phyloP scores from a whole-genome alignment of 2,329 filamentous ascomycete species.

The Onygenales sp. region DNA sequence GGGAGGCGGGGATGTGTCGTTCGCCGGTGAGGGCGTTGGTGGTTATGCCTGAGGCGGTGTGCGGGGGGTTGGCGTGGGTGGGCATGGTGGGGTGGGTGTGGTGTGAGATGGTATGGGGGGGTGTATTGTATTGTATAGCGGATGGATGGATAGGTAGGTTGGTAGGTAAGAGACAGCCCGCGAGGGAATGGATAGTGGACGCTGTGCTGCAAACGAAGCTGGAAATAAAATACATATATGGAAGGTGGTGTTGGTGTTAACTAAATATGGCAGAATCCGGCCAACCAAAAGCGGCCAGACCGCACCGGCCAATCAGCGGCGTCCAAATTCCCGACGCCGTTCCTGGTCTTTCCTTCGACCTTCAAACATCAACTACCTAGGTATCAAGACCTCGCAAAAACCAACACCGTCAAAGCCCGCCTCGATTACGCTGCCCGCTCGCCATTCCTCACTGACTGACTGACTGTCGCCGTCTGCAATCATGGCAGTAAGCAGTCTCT shows the following conservation, averaged over 20 bases:
- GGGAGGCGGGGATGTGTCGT: conserved; percentile 80
- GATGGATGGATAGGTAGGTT: too few relatives aligned
- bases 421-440: neutral
- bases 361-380: neutral
- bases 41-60: conserved; percentile 56
- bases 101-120: too few relatives aligned
- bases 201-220: neutral
- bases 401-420: conserved; percentile 21
- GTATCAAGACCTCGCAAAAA: too few relatives aligned
- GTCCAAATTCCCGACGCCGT: conserved; percentile 8
- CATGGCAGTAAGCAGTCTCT: too few relatives aligned
- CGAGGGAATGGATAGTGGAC: neutral
- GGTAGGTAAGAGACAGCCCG: too few relatives aligned
- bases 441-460: too few relatives aligned
- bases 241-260: too few relatives aligned
- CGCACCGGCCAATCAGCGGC: conserved; percentile 8
- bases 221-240: neutral
- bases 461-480: too few relatives aligned
- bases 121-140: too few relatives aligned
- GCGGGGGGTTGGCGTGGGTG: conserved; percentile 37
- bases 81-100: conserved; percentile 32
- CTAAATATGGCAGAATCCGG: neutral
- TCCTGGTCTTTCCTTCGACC: conserved; percentile 2
- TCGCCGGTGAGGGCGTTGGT: conserved; percentile 66
- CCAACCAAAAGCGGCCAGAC: neutral